A percentile compares a stretch with the other conserved stretches of the same genome.
Evolutionary conservation across 2,329 filamentous ascomycete species (phyloP).

Genomic region (Drechslera avenae): DNA sequence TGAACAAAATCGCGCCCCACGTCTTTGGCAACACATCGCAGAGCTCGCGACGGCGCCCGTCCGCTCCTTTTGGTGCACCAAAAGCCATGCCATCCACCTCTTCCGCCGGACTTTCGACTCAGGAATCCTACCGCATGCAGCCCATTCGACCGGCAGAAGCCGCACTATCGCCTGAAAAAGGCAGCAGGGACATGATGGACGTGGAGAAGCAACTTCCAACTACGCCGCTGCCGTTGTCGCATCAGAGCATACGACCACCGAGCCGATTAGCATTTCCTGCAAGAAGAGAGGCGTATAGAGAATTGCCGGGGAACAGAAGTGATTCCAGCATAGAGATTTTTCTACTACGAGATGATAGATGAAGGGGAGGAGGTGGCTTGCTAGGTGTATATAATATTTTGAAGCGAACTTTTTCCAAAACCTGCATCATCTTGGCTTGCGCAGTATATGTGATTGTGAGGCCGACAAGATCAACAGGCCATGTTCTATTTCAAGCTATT

Average conservation of each 20-base stretch:
- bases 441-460: too few relatives aligned
- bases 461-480: too few relatives aligned
- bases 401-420: too few relatives aligned
- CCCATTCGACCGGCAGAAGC: background rate
- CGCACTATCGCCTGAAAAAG: background rate
- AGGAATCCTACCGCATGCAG: constrained; percentile 6
- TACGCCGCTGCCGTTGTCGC: constrained; percentile 1
- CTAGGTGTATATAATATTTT: too few relatives aligned
- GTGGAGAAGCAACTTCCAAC: background rate
- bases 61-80: constrained; percentile 1
- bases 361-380: too few relatives aligned
- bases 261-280: constrained; percentile 7
- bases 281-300: constrained; percentile 6
- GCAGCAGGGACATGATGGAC: background rate
- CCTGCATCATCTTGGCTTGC: too few relatives aligned
- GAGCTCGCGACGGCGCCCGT: constrained; percentile 11
- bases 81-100: constrained; percentile 1
- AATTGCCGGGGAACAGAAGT: constrained; percentile 1
- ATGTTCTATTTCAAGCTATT: too few relatives aligned
- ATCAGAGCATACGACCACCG: constrained; percentile 6
- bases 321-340: constrained; percentile 13
- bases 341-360: constrained; percentile 7
- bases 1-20: constrained; percentile 32
- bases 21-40: constrained; percentile 28
- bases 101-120: background rate